Conservation (phyloP, 208 protist genomes). For the Herpetomonas samuelpessoai region DNA sequence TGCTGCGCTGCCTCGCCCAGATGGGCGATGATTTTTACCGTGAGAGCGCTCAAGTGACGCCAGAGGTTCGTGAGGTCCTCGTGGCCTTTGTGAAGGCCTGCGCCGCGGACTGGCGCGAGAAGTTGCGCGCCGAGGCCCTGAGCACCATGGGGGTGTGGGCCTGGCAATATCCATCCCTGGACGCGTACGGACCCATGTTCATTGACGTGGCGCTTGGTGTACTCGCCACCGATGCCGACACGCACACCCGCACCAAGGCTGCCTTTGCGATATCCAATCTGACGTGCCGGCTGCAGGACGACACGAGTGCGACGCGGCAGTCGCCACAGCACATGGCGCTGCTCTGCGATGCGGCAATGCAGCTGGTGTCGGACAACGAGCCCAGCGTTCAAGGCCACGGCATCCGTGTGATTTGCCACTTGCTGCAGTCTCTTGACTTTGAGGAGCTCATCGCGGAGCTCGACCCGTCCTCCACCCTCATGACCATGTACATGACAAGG, state of each 20-base stretch:
- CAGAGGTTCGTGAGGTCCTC: conserved; percentile 21
- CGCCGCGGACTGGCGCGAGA: conserved; percentile 26
- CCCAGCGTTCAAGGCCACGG: conserved; percentile 57
- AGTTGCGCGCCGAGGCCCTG: conserved; percentile 66
- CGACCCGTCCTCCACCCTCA: conserved; percentile 5
- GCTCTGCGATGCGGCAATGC: conserved; percentile 61
- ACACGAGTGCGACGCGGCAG: conserved; percentile 17
- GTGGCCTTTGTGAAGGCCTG: conserved; percentile 32
- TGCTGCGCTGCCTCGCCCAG: conserved; percentile 76
- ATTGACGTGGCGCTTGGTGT: conserved; percentile 43
- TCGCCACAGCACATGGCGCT: conserved; percentile 26
- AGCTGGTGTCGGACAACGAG: conserved; percentile 38
- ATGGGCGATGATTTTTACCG: conserved; percentile 57
- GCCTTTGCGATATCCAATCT: conserved; percentile 78
- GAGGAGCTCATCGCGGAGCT: conserved; percentile 70
- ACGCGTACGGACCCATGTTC: conserved; percentile 28
- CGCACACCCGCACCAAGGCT: conserved; percentile 61
- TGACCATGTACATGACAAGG: not conserved
- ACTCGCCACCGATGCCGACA: conserved; percentile 37
- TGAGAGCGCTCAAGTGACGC: conserved; percentile 12
- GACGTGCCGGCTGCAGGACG: conserved; percentile 33
- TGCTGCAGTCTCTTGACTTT: conserved; percentile 51
- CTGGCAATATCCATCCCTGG: conserved; percentile 70
- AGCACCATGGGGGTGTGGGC: conserved; percentile 76
- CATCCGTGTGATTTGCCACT: conserved; percentile 80